Evolutionary conservation across 2,329 filamentous ascomycete species (phyloP), one percentile per base, ranked within the genome.

Genomic region (Talaromyces sp.): DNA sequence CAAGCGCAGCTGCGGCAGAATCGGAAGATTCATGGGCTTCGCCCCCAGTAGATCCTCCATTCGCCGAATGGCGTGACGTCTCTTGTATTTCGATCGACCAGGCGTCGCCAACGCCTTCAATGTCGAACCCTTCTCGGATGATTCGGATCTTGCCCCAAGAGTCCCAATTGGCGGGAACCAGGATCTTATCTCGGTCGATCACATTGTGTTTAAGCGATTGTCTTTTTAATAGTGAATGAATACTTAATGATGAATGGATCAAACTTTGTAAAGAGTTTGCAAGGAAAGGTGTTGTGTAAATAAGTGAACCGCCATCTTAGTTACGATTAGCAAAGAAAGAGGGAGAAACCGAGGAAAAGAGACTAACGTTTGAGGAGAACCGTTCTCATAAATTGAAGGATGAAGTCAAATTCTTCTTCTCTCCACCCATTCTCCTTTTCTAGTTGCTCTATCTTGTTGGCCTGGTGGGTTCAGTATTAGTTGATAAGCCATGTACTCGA

Each of bases 141-240:
- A 97, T 91, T 48, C 93, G 85, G 62, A 99, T 97, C 77, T 97
- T 99, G 62, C 92, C 92, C 90, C 92, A 97, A 0, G 92, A 97
- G 75, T 99, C 94, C 94, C 94, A 99, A 73, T 97, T 97, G 17
- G 92, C 89, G 1, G 93, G 93, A 0, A 99, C 90, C 5, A 97
- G 82, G 58, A 99, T 92, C 80, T 95, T 95, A 74, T 96, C 92
- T 62, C 93, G 85, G 76, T 94, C 94, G 65, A 95, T 94, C 62
- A 95, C 90, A 68, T 96, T 96, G 72, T 92, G 89, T 76, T 91
- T 94, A 26, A 95, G 81, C 26, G 88, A 85, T 69, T 91, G 85
- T 64, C 87, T 85, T 74, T 91, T 91, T 19, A 95, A 79, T 21
- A 94, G 82, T 24, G 90, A 95, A 62, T 90, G 91, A 72, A 96